phyloP scores from a whole-genome alignment of 2,329 filamentous ascomycete genomes.

The Albophoma yamanashiensis region DNA sequence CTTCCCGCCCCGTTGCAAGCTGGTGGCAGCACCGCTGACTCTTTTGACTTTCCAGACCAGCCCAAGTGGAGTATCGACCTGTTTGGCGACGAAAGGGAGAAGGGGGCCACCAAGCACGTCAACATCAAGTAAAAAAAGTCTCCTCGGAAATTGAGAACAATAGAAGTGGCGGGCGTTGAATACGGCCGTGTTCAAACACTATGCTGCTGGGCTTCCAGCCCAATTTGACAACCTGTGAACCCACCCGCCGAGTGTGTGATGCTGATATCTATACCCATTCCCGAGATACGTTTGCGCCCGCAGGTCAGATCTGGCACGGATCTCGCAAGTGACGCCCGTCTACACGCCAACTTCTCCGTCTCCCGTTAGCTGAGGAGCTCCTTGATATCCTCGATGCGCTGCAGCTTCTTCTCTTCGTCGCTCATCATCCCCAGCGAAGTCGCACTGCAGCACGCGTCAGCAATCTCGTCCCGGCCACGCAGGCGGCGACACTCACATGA shows the following conservation, averaged over 20 bases:
- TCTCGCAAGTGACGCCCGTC: not conserved
- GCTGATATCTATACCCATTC: not conserved
- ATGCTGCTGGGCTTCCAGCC: not conserved
- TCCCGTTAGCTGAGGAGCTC: constrained; percentile 59
- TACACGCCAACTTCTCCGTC: not conserved
- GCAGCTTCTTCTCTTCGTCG: constrained; percentile 84
- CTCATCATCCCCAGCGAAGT: constrained; percentile 89
- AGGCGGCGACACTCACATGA: constrained; percentile 56
- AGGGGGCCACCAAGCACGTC: constrained; percentile 35
- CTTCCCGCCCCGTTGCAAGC: not conserved
- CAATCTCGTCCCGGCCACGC: not conserved
- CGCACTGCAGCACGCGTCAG: constrained; percentile 46
- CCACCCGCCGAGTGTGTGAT: not conserved
- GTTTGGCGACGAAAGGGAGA: constrained; percentile 43
- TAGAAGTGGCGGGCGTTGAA: not conserved
- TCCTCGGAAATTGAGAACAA: not conserved
- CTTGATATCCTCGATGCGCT: constrained; percentile 88
- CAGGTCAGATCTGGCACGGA: not conserved
- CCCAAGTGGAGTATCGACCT: constrained; percentile 47
- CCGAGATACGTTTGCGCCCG: not conserved
- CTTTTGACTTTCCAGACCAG: constrained; percentile 22
- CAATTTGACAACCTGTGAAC: not conserved
- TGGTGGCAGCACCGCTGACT: not conserved
- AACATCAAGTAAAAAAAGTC: constrained; percentile 16
- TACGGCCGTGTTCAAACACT: not conserved